Evolutionary conservation across 2,329 filamentous ascomycete species (phyloP), one percentile per base, ranked within the genome.

Genomic region (Colletotrichum liriopes): DNA sequence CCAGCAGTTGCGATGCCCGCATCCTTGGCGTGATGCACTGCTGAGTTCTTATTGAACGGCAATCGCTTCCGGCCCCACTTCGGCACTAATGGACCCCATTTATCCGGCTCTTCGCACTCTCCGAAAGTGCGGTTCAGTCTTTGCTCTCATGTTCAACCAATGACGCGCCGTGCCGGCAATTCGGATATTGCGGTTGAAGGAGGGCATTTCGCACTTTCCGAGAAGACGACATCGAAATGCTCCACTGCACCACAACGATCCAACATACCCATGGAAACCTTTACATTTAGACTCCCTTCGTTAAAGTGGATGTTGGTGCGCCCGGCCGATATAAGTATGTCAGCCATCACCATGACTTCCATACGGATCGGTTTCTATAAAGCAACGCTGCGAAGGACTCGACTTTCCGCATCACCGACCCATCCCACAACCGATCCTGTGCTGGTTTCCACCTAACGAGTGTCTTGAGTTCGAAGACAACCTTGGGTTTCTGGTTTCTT

Each of bases 61-160:
- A 32, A 23, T 1, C 12, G 43, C 4, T n/a, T 16, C 56, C 37
- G 56, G 56, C 18, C 54, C 54, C 54, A 16, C 47, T 29, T 47
- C 35, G 39, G 16, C 32, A 12, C 7, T 3, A 11, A 4, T 2
- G 3, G 29, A 5, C 20, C 35, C 56, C 65, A 37, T 49, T 18
- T 14, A 18, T 37, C 37, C 65, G 68, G 68, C 23, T 35, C 35
- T 68, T 71, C 65, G 68, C 64, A 68, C 56, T 59, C 8, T 68
- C 65, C 68, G 63, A 71, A 71, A 67, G 55, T 71, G 68, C 63
- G 68, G 49, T 9, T 18, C n/a, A 18, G 26, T 14, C 23, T 32
- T 16, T 6, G n/a, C 12, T 47, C 35, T 35, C 14, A 52, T n/a
- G 35, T 51, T 43, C 47, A 16, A 37, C 32, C 18, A 55, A 37